Evolutionary conservation across 2,329 filamentous ascomycete species (phyloP).

Genomic region (Cercospora sp.): DNA sequence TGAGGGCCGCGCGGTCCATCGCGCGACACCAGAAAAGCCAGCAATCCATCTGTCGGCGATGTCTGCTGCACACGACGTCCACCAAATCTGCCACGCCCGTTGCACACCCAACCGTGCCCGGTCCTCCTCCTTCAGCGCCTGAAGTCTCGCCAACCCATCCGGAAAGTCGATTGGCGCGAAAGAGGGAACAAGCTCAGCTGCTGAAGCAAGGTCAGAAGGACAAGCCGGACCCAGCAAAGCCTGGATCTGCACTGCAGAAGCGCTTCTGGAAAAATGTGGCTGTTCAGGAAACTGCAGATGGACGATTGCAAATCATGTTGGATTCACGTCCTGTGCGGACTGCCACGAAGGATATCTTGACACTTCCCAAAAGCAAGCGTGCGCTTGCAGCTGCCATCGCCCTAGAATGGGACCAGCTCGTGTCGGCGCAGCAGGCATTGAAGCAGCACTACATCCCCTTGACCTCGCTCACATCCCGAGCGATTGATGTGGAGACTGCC

Average conservation of each 20-base stretch:
- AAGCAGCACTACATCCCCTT: slow-evolving; percentile 87
- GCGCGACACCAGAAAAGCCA: slow-evolving; percentile 28
- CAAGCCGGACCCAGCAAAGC: slow-evolving; percentile 46
- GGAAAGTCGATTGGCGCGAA: slow-evolving; percentile 50
- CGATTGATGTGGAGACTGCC: slow-evolving; percentile 73
- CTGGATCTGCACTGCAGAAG: slow-evolving; percentile 58
- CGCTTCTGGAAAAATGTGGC: slow-evolving; percentile 87
- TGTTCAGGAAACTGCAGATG: slow-evolving; percentile 64
- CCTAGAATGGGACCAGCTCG: slow-evolving; percentile 87
- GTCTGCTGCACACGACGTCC: slow-evolving; percentile 47
- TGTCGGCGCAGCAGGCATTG: slow-evolving; percentile 77
- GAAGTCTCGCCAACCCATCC: slow-evolving; percentile 51
- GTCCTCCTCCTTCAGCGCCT: slow-evolving; percentile 61
- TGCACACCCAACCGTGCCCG: slow-evolving; percentile 57
- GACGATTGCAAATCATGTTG: slow-evolving; percentile 67
- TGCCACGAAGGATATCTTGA: slow-evolving; percentile 69
- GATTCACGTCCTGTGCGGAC: slow-evolving; percentile 79
- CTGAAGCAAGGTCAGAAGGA: slow-evolving; percentile 49
- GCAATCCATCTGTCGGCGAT: slow-evolving; percentile 34
- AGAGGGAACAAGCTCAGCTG: slow-evolving; percentile 53
- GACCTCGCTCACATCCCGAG: slow-evolving; percentile 80
- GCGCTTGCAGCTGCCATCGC: slow-evolving; percentile 83
- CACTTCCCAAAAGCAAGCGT: slow-evolving; percentile 71
- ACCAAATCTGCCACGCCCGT: slow-evolving; percentile 55
- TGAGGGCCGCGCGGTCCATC: slow-evolving; percentile 36